Evolutionary conservation across 2,329 filamentous ascomycete genomes (phyloP).

Genomic region (Curvularia sp.): DNA sequence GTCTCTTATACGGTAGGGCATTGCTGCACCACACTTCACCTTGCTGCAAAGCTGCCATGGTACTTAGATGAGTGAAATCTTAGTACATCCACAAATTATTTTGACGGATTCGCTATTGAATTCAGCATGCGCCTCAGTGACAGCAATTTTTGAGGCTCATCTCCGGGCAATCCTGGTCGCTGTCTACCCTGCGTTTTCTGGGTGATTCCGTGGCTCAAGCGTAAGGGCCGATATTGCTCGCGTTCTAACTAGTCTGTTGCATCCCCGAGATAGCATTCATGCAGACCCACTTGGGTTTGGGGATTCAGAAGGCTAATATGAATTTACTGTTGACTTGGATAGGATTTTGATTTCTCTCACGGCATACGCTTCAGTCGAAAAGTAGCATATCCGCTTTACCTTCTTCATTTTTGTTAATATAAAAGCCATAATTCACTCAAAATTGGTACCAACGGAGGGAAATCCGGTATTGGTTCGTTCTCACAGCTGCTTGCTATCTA

Average conservation of each 20-base stretch:
- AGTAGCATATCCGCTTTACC: background rate
- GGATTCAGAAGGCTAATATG: background rate
- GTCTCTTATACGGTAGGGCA: background rate
- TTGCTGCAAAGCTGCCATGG: background rate
- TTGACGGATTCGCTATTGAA: background rate
- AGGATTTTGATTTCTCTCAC: no score
- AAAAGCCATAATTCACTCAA: background rate
- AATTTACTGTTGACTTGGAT: background rate
- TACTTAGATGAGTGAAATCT: background rate
- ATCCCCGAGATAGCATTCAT: background rate
- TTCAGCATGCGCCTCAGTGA: background rate
- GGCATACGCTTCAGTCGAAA: no score
- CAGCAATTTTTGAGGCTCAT: background rate
- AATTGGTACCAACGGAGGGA: background rate
- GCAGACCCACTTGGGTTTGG: no score
- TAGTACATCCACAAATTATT: background rate
- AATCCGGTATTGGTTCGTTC: background rate
- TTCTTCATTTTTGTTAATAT: background rate
- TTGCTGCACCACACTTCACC: no score
- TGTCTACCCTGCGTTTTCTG: background rate
- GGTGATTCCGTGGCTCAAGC: background rate
- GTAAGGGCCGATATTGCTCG: background rate
- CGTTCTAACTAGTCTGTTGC: background rate
- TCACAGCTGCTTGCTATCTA: background rate
- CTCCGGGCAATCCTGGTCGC: background rate